A percentile compares a stretch with the other conserved stretches of the same genome.
Conservation (phyloP, 1,284 basidiomycete genomes). For the Mycosarcoma mackinlayi region DNA sequence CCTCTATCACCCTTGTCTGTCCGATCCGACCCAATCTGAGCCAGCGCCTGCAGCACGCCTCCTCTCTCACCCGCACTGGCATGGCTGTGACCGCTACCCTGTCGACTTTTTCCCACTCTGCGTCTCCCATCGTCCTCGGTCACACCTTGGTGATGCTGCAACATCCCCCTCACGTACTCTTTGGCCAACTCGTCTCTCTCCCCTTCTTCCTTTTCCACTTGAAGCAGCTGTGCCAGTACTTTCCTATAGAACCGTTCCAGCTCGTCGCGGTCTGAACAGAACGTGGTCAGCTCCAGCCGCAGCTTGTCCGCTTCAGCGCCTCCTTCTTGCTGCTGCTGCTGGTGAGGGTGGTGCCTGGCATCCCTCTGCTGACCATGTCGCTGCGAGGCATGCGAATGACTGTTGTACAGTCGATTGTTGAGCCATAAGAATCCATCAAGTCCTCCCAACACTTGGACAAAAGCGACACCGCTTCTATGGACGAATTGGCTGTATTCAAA, state of each 20-base stretch:
- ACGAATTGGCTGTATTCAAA: slow-evolving; percentile 67
- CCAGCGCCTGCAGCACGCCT: slow-evolving; percentile 2
- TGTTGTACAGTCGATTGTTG: slow-evolving; percentile 63
- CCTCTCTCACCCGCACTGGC: not conserved
- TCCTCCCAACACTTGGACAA: slow-evolving; percentile 65
- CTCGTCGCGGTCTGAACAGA: slow-evolving; percentile 53
- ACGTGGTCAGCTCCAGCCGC: slow-evolving; percentile 49
- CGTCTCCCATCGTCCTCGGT: not conserved
- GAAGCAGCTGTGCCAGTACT: slow-evolving; percentile 37
- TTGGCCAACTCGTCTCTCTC: slow-evolving; percentile 16
- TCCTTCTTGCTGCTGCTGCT: not conserved
- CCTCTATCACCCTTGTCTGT: too few relatives aligned
- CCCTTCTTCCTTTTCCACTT: slow-evolving; percentile 35
- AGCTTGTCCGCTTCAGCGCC: slow-evolving; percentile 51
- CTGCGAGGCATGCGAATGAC: slow-evolving; percentile 28
- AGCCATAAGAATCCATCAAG: slow-evolving; percentile 66
- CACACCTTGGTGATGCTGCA: slow-evolving; percentile 13
- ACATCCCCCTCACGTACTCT: slow-evolving; percentile 14
- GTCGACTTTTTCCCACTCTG: slow-evolving; percentile 17
- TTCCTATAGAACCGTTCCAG: slow-evolving; percentile 56
- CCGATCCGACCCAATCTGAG: not conserved
- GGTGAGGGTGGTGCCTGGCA: not conserved
- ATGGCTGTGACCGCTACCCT: slow-evolving; percentile 14
- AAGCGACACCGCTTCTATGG: slow-evolving; percentile 63
- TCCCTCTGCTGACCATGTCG: not conserved